phyloP scores from a whole-genome alignment of 1,139 yeast species.

The Yamadazyma jaroonii region DNA sequence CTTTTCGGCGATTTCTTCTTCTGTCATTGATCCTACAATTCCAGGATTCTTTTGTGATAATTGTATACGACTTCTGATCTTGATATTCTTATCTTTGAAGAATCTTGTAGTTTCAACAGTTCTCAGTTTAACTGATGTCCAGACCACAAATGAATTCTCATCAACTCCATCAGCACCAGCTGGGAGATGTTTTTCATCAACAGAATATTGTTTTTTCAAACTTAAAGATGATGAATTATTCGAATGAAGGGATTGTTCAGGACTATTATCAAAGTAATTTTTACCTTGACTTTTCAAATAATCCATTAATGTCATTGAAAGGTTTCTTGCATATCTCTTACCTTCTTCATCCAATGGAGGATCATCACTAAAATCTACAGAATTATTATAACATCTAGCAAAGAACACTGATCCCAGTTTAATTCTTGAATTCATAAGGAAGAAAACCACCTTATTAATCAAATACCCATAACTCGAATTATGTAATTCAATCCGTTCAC shows the following conservation, averaged over 20 bases:
- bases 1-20: slow-evolving; percentile 52
- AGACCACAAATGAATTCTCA: slow-evolving; percentile 62
- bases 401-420: slow-evolving; percentile 85
- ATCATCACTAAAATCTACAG: slow-evolving; percentile 54
- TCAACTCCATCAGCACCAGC: slow-evolving; percentile 49
- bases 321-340: slow-evolving; percentile 45
- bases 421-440: slow-evolving; percentile 81
- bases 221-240: slow-evolving; percentile 10
- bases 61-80: slow-evolving; percentile 73
- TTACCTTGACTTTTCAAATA: slow-evolving; percentile 34
- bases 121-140: slow-evolving; percentile 90
- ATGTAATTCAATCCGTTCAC: slow-evolving; percentile 79
- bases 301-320: slow-evolving; percentile 34
- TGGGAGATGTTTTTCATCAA: slow-evolving; percentile 39
- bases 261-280: slow-evolving; percentile 18
- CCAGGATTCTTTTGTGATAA: slow-evolving; percentile 91
- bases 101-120: slow-evolving; percentile 76
- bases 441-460: slow-evolving; percentile 84
- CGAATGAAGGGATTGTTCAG: slow-evolving; percentile 7
- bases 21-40: slow-evolving; percentile 66
- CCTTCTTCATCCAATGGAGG: slow-evolving; percentile 69
- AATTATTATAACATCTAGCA: slow-evolving; percentile 74
- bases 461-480: slow-evolving; percentile 84
- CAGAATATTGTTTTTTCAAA: slow-evolving; percentile 18
- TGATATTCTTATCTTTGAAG: slow-evolving; percentile 58